Evolutionary conservation across 2,329 filamentous ascomycete genomes (phyloP).

Genomic region (Ceratocystis cacaofunesta): DNA sequence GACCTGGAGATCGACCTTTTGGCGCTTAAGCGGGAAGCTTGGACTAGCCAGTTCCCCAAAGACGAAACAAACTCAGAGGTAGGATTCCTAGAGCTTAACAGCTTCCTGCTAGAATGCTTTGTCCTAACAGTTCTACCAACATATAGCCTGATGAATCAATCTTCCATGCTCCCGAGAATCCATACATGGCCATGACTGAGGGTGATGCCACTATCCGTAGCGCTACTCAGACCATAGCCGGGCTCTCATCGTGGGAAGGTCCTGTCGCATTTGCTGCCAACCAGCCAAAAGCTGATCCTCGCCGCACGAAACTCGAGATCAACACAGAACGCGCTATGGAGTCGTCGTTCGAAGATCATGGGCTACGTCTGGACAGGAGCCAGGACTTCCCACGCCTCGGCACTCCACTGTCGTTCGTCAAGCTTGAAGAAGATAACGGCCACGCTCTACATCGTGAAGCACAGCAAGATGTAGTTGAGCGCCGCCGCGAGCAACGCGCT

Average conservation of each 20-base stretch:
- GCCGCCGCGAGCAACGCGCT: neutral
- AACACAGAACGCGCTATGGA: slow-evolving; percentile 7
- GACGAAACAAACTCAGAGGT: neutral
- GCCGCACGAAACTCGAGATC: slow-evolving; percentile 4
- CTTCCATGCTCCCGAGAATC: neutral
- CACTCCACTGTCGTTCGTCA: neutral
- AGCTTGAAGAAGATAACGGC: slow-evolving; percentile 3
- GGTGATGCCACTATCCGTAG: slow-evolving; percentile 2
- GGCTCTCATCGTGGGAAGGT: neutral
- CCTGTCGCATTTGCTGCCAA: neutral
- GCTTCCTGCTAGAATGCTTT: neutral
- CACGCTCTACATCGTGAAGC: neutral
- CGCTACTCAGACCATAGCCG: neutral
- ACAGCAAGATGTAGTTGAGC: slow-evolving; percentile 1
- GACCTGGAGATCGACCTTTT: neutral
- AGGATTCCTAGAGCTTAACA: neutral
- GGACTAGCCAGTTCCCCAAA: neutral
- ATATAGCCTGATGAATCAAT: neutral
- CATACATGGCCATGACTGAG: neutral
- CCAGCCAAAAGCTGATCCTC: slow-evolving; percentile 3
- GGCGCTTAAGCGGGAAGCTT: neutral
- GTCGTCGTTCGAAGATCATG: slow-evolving; percentile 1
- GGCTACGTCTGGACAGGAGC: slow-evolving; percentile 1
- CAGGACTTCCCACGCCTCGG: slow-evolving; percentile 6
- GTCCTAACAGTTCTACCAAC: neutral